Base-by-base conservation (phyloP, 257 asterid genomes). In the Mitragyna speciosa region DNA sequence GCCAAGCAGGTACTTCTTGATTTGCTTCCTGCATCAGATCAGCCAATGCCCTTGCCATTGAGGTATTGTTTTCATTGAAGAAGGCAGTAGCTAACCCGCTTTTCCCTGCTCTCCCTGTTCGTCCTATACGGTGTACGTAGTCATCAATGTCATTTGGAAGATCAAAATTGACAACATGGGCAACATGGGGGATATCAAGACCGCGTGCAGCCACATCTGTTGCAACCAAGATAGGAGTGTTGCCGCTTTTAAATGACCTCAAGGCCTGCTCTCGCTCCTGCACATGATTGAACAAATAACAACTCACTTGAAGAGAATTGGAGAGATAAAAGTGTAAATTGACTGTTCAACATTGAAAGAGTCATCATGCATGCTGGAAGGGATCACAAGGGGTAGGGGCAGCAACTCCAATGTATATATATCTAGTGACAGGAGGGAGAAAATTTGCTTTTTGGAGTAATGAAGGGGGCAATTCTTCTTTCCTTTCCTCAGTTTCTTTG, bases 181-280 rank as follows among this genome's bases (percentile, higher is more conserved):
- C 93, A 30, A 94, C 98, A 72, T 94, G 97, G 11, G 98, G 98
- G 79, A 94, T 94, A 85, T 94, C 98, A 22, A 94, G 97, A 71
- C 98, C 98, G 80, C 98, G 98, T 31, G 98, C 98, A 26, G 98
- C 98, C 70, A 94, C 98, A 51, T 94, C 98, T 2, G 97, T 94
- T 45, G 98, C 98, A 22, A 94, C 98, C 78, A 94, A 84, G 69
- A 94, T 94, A 28, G 98, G 98, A 12, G 98, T 86, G 72, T 87
- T 84, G 43, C 98, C 97, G 54, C 87, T 91, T 87, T 91, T 92
- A 83, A 94, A 94, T n/a, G 98, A 92, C 87, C 96, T 91, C 80
- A 94, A 82, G 15, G 98, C 98, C 72, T 84, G 84, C 82, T 94
- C 98, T 79, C 98, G 78, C 82, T 94, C 98, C 98, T 94, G 93